These are phyloP conservation scores for Pseudozyma thailandica DNA, from an alignment of 1,284 basidiomycete species.

Conservation along the genomic window DNA sequence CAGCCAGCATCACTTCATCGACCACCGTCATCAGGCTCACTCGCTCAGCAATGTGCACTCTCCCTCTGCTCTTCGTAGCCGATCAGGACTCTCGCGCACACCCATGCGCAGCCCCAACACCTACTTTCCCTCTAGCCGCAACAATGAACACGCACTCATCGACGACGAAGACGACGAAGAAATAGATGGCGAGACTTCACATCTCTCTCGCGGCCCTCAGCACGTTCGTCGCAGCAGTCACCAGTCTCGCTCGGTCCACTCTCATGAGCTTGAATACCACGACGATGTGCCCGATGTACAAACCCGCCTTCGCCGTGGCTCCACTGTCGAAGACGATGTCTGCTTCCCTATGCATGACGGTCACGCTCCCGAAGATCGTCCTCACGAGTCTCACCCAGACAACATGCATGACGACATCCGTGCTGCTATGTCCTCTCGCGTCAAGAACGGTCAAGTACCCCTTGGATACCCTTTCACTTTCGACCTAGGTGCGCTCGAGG, in stretches of 20 bases:
- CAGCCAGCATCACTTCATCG: slow-evolving; percentile 65
- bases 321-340: slow-evolving; percentile 62
- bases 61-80: slow-evolving; percentile 47
- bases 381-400: slow-evolving; percentile 24
- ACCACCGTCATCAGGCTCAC: slow-evolving; percentile 65
- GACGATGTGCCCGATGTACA: slow-evolving; percentile 14
- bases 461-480: slow-evolving; percentile 66
- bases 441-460: slow-evolving; percentile 27
- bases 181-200: slow-evolving; percentile 32
- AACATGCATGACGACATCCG: slow-evolving; percentile 24
- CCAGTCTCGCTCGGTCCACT: slow-evolving; percentile 15
- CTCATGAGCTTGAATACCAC: slow-evolving; percentile 11
- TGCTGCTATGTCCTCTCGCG: slow-evolving; percentile 16
- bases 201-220: slow-evolving; percentile 36
- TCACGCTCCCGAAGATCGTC: slow-evolving; percentile 16
- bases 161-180: slow-evolving; percentile 40
- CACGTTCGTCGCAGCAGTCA: slow-evolving; percentile 26
- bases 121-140: slow-evolving; percentile 32
- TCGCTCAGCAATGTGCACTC: slow-evolving; percentile 58
- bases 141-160: slow-evolving; percentile 31
- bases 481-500: slow-evolving; percentile 60
- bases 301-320: slow-evolving; percentile 47
- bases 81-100: slow-evolving; percentile 33
- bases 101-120: slow-evolving; percentile 43
- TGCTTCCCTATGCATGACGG: slow-evolving; percentile 62